Percentiles rank a stretch among this genome's conserved stretches.
phyloP scores from a whole-genome alignment of 1,284 basidiomycete genomes.

The Trametes versicolor region DNA sequence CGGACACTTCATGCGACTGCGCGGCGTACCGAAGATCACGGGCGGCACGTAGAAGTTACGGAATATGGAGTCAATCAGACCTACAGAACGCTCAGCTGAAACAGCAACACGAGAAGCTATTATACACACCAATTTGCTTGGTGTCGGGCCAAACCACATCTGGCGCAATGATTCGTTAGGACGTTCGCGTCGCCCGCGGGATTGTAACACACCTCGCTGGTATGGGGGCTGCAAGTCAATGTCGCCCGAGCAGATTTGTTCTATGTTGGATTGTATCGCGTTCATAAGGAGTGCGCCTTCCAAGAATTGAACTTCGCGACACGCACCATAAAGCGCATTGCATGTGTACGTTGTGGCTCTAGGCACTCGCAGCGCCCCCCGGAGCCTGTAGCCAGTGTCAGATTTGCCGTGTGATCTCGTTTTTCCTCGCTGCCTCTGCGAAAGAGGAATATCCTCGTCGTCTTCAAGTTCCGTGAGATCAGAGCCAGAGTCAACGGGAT shows the following conservation, averaged over 20 bases:
- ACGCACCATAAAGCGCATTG: slow-evolving; percentile 68
- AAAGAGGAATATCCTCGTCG: slow-evolving; percentile 37
- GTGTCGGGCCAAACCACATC: slow-evolving; percentile 73
- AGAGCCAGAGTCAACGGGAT: slow-evolving; percentile 48
- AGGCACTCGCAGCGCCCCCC: slow-evolving; percentile 65
- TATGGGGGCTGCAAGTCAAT: slow-evolving; percentile 80
- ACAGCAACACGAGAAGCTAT: not conserved
- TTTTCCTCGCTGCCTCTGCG: slow-evolving; percentile 35
- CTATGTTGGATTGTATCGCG: slow-evolving; percentile 44
- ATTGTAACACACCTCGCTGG: slow-evolving; percentile 67
- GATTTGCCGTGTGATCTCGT: slow-evolving; percentile 38
- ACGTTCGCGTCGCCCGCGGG: not conserved
- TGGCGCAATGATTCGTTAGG: slow-evolving; percentile 35
- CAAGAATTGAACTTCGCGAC: too few relatives aligned
- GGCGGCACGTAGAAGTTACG: slow-evolving; percentile 66
- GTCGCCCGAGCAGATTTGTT: slow-evolving; percentile 66
- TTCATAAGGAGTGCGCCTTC: too few relatives aligned
- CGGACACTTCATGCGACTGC: not conserved
- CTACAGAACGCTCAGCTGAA: slow-evolving; percentile 31
- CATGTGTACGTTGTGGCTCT: slow-evolving; percentile 76
- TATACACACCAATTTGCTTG: slow-evolving; percentile 42
- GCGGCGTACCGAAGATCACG: slow-evolving; percentile 56
- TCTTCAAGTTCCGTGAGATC: slow-evolving; percentile 53
- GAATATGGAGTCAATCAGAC: slow-evolving; percentile 63
- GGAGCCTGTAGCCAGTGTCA: slow-evolving; percentile 54